Conservation (phyloP, 495 filamentous ascomycete genomes). For the Penicillium lividum region DNA sequence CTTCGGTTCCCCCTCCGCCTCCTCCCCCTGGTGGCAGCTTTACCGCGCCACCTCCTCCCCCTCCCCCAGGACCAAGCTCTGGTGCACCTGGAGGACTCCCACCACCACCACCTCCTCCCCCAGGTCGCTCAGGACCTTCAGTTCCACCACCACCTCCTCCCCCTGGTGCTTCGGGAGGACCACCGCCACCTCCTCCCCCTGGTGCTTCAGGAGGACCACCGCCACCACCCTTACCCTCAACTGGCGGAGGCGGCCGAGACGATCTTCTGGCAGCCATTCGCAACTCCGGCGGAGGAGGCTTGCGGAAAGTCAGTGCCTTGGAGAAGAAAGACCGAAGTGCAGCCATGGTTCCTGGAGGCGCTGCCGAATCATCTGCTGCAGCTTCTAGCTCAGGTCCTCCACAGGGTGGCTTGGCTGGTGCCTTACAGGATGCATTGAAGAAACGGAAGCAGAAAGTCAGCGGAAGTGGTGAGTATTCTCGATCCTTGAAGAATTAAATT, state of each 20-base stretch:
- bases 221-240: conserved; percentile 56
- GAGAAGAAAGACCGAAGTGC: conserved; percentile 81
- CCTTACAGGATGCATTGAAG: conserved; percentile 72
- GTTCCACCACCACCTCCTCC: conserved; percentile 38
- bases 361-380: conserved; percentile 53
- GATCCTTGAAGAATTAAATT: not conserved
- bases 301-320: conserved; percentile 78
- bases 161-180: conserved; percentile 32
- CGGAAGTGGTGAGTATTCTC: conserved; percentile 74
- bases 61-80: conserved; percentile 50
- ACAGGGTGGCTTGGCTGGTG: conserved; percentile 74
- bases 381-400: conserved; percentile 50
- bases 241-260: conserved; percentile 50
- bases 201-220: conserved; percentile 47
- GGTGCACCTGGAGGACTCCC: conserved; percentile 29
- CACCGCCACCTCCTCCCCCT: conserved; percentile 45
- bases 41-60: conserved; percentile 28
- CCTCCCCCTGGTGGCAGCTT: conserved; percentile 15
- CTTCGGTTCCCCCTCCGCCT: conserved; percentile 45
- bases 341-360: conserved; percentile 62
- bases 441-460: conserved; percentile 88
- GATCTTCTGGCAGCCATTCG: conserved; percentile 83
- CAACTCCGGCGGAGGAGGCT: conserved; percentile 64
- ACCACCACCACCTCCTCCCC: conserved; percentile 39
- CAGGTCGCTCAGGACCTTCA: conserved; percentile 40